phyloP scores from a whole-genome alignment of 345 rosid species.

The Chamaenerion angustifolium region DNA sequence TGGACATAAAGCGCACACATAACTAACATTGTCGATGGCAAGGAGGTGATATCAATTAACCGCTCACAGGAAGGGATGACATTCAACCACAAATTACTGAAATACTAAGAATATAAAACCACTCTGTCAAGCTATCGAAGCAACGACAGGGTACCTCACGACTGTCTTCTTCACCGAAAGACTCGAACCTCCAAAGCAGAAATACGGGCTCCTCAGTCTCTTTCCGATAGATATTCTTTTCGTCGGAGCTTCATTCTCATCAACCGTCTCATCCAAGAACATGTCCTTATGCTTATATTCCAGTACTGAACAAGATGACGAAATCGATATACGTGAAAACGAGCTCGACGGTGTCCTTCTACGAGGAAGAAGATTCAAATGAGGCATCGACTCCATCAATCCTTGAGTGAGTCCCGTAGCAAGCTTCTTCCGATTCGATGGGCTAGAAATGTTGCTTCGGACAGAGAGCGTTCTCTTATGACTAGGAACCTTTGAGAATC shows the following conservation, averaged over 20 bases:
- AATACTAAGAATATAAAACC: too few species aligned
- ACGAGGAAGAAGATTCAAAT: constrained; percentile 17
- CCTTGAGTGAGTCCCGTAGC: constrained; percentile 51
- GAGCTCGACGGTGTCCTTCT: constrained; percentile 70
- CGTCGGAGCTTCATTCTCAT: constrained; percentile 18
- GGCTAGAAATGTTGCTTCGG: constrained; percentile 71
- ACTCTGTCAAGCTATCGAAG: constrained; percentile 37
- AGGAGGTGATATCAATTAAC: too few species aligned
- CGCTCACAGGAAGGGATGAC: too few species aligned
- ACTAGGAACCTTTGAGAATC: constrained; percentile 43
- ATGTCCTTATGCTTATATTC: too few species aligned
- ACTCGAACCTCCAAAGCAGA: constrained; percentile 53
- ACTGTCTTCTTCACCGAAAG: constrained; percentile 33
- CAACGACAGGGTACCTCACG: constrained; percentile 25
- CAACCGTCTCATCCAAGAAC: constrained; percentile 8
- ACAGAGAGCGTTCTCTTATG: constrained; percentile 60
- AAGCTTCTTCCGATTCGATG: constrained; percentile 56
- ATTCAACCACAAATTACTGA: too few species aligned
- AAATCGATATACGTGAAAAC: constrained; percentile 53
- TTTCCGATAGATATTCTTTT: constrained; percentile 29
- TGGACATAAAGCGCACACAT: too few species aligned
- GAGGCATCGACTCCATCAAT: constrained; percentile 37
- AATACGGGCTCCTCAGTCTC: constrained; percentile 44
- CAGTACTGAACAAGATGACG: constrained; percentile 29
- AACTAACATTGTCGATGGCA: too few species aligned